These are phyloP conservation scores for Termitomyces sp. DNA, from an alignment of 768 basidiomycete genomes.

Conservation along the genomic window DNA sequence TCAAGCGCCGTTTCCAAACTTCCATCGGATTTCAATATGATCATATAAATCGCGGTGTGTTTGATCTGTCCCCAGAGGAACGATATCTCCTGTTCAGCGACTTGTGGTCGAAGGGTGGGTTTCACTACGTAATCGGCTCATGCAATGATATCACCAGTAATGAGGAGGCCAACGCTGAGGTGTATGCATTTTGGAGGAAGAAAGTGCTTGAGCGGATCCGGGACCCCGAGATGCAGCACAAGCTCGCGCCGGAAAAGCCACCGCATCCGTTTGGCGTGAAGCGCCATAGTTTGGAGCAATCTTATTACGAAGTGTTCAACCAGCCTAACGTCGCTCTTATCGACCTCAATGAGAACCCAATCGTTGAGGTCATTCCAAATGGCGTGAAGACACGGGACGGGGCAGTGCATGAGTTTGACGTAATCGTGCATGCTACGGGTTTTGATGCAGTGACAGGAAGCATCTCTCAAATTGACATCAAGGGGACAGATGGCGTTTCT, in stretches of 20 bases:
- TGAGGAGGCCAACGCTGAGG: slow-evolving; percentile 13
- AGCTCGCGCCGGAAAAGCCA: slow-evolving; percentile 1
- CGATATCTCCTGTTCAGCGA: slow-evolving; percentile 15
- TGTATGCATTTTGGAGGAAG: slow-evolving; percentile 9
- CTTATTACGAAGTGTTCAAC: slow-evolving; percentile 20
- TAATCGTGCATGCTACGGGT: not conserved
- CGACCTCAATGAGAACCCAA: not conserved
- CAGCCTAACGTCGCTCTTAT: slow-evolving; percentile 19
- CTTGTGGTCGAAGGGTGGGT: slow-evolving; percentile 1
- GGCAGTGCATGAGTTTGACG: not conserved
- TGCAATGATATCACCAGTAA: slow-evolving; percentile 12
- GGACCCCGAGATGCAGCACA: slow-evolving; percentile 14
- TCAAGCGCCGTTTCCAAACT: slow-evolving; percentile 16
- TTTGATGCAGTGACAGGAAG: slow-evolving; percentile 13
- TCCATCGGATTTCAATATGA: slow-evolving; percentile 13
- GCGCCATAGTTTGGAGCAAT: slow-evolving; percentile 17
- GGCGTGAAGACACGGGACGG: slow-evolving; percentile 18
- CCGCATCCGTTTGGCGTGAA: slow-evolving; percentile 21
- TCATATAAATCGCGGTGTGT: slow-evolving; percentile 2
- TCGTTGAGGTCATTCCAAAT: slow-evolving; percentile 14
- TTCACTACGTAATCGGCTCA: slow-evolving; percentile 14
- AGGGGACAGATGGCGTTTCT: slow-evolving; percentile 9
- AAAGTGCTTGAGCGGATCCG: not conserved
- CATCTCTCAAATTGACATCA: slow-evolving; percentile 18
- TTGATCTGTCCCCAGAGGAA: slow-evolving; percentile 15